These are phyloP conservation scores for Phytopythium sindhum DNA, from an alignment of 352 stramenopile species.

Conservation along the genomic window DNA sequence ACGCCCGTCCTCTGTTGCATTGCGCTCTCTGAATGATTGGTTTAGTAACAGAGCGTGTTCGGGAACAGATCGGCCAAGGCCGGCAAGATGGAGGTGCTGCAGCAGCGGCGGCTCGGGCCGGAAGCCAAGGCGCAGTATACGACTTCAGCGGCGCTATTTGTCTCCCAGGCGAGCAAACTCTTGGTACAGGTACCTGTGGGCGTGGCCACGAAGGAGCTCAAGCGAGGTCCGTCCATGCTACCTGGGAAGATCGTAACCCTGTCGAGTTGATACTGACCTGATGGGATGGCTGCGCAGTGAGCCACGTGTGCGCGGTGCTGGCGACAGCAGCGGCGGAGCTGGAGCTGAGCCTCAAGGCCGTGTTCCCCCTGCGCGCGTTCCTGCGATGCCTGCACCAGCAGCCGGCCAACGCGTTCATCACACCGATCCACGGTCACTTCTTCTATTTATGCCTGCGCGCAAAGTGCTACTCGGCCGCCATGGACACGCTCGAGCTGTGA, in stretches of 20 bases:
- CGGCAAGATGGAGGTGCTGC: constrained; percentile 48
- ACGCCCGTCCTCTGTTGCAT: constrained; percentile 3
- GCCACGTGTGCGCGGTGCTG: constrained; percentile 50
- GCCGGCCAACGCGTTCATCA: constrained; percentile 43
- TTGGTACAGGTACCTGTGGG: constrained; percentile 43
- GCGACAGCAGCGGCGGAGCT: constrained; percentile 39
- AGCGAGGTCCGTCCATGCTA: constrained; percentile 21
- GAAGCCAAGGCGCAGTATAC: constrained; percentile 24
- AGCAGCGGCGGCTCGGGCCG: constrained; percentile 13
- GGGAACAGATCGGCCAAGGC: constrained; percentile 41
- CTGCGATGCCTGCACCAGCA: constrained; percentile 60
- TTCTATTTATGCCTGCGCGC: constrained; percentile 78
- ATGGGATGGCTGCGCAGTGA: constrained; percentile 28
- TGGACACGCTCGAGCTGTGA: constrained; percentile 66
- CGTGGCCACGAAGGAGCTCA: constrained; percentile 58
- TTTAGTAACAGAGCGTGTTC: neutral
- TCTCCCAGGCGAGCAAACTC: constrained; percentile 51
- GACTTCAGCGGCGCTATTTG: constrained; percentile 16
- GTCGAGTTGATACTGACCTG: neutral
- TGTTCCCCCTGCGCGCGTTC: constrained; percentile 72
- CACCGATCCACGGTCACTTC: constrained; percentile 64
- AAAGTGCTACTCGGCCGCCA: constrained; percentile 76
- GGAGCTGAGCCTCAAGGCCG: constrained; percentile 50
- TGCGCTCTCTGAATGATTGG: neutral
- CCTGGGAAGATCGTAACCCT: neutral